phyloP scores from a whole-genome alignment of 2,329 filamentous ascomycete genomes.

The Claviceps paspali region DNA sequence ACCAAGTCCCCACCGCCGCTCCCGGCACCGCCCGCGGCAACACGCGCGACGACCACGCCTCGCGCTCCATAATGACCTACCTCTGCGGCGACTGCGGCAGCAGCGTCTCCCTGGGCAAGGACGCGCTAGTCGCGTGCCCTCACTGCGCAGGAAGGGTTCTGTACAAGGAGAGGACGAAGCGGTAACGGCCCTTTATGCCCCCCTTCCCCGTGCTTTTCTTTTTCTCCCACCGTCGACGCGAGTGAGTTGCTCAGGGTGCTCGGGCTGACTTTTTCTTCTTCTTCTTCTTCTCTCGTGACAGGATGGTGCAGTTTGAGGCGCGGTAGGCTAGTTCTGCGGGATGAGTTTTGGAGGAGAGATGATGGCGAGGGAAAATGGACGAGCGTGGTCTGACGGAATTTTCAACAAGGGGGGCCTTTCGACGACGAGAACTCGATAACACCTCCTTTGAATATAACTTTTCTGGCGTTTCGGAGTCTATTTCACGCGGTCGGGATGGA shows the following conservation, averaged over 20 bases:
- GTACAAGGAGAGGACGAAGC: constrained; percentile 95
- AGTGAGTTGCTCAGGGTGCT: background rate
- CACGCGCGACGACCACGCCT: constrained; percentile 23
- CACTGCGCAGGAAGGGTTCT: constrained; percentile 82
- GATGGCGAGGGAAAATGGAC: too few species aligned
- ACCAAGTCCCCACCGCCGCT: constrained; percentile 51
- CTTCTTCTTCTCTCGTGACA: too few species aligned
- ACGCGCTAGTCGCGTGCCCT: constrained; percentile 33
- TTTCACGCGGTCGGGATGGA: too few species aligned
- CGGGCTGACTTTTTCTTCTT: background rate
- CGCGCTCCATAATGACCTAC: constrained; percentile 23
- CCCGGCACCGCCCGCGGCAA: constrained; percentile 25
- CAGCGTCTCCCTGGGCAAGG: constrained; percentile 24
- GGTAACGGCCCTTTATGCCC: too few species aligned
- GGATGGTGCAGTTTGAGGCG: constrained; percentile 98
- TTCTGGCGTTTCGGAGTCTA: too few species aligned
- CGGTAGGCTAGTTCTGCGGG: too few species aligned
- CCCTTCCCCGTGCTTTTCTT: background rate
- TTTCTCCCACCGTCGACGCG: too few species aligned
- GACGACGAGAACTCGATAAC: too few species aligned
- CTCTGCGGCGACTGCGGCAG: constrained; percentile 30
- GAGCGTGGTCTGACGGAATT: too few species aligned
- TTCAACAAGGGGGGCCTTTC: too few species aligned
- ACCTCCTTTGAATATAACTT: too few species aligned
- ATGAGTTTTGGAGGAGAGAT: too few species aligned